Conservation (phyloP, 352 stramenopile genomes). For the Achlya hypogyna region DNA sequence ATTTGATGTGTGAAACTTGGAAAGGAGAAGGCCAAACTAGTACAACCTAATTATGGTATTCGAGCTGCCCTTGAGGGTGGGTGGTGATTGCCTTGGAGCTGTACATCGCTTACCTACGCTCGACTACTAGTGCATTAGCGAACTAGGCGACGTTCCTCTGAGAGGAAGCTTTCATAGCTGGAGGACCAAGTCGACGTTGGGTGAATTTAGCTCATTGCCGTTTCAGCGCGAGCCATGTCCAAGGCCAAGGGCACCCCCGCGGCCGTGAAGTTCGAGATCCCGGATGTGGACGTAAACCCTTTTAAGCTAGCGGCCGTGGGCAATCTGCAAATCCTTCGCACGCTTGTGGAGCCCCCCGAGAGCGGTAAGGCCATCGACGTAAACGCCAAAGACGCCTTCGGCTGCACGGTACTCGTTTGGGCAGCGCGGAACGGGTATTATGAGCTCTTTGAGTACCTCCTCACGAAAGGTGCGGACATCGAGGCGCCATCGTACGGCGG, state of each 20-base stretch:
- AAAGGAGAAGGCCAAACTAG: too few relatives aligned
- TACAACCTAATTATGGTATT: too few relatives aligned
- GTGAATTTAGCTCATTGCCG: neutral
- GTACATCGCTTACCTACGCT: too few relatives aligned
- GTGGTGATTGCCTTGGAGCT: too few relatives aligned
- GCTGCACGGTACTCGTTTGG: slow-evolving; percentile 73
- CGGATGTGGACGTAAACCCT: slow-evolving; percentile 72
- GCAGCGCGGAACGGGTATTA: slow-evolving; percentile 77
- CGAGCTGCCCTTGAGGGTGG: too few relatives aligned
- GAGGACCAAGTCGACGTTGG: too few relatives aligned
- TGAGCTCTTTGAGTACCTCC: slow-evolving; percentile 69
- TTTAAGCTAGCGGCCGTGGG: slow-evolving; percentile 80
- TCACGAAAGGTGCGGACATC: slow-evolving; percentile 51
- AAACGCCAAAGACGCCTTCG: slow-evolving; percentile 71
- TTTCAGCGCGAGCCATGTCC: slow-evolving; percentile 1
- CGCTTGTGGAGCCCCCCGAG: slow-evolving; percentile 49
- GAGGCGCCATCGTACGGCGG: slow-evolving; percentile 66
- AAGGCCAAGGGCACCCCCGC: slow-evolving; percentile 15
- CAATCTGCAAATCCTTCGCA: slow-evolving; percentile 58
- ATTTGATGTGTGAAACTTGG: too few relatives aligned
- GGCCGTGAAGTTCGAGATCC: slow-evolving; percentile 56
- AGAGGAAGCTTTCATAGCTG: too few relatives aligned
- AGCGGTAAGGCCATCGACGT: slow-evolving; percentile 51
- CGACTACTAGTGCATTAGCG: too few relatives aligned
- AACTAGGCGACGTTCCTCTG: too few relatives aligned